These are phyloP conservation scores for Tetrahymena borealis DNA, from an alignment of 73 alveolate species.

Conservation along the genomic window DNA sequence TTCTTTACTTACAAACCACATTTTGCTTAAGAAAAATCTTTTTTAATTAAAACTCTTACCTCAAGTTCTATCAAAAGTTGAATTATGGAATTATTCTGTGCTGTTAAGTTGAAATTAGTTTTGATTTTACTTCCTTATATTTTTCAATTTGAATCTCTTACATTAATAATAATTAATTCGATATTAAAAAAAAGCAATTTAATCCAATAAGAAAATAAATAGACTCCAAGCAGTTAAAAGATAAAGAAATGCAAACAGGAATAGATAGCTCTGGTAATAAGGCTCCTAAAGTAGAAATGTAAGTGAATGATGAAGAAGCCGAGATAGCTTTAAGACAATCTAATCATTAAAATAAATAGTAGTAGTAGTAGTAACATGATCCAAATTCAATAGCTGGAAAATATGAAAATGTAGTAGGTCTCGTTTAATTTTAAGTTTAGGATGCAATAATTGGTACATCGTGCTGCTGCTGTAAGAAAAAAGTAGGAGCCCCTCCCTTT, in stretches of 20 bases:
- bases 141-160: too few relatives aligned
- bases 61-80: too few relatives aligned
- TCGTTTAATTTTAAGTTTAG: background rate
- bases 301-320: background rate
- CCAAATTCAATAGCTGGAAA: background rate
- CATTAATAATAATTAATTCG: too few relatives aligned
- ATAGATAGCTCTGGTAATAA: background rate
- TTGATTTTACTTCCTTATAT: too few relatives aligned
- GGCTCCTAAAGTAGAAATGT: background rate
- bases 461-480: background rate
- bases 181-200: background rate
- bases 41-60: too few relatives aligned
- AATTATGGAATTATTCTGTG: too few relatives aligned
- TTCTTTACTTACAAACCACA: too few relatives aligned
- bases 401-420: background rate
- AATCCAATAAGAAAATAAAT: background rate
- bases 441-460: background rate
- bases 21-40: too few relatives aligned
- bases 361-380: background rate
- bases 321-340: background rate
- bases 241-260: background rate
- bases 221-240: background rate
- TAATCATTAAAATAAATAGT: background rate
- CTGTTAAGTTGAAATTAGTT: too few relatives aligned
- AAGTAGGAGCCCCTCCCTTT: background rate